Conservation (phyloP, 1,284 basidiomycete genomes). For the Rhodotorula sp. region DNA sequence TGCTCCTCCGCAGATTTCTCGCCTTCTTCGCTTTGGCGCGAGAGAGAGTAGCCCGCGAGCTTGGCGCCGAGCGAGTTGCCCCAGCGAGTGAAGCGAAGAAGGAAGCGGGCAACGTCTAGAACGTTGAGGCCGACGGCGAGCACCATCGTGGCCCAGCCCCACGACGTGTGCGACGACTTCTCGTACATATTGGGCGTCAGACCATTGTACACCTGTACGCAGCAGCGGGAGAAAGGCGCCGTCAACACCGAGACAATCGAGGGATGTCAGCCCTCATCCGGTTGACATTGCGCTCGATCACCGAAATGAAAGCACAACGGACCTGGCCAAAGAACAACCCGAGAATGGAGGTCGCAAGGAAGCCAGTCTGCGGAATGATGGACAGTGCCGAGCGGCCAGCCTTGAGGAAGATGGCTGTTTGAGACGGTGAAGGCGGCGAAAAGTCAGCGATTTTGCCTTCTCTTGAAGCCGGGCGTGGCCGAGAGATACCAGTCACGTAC, state of each 20-base stretch:
- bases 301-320: background rate
- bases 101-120: constrained; percentile 61
- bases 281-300: background rate
- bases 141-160: constrained; percentile 65
- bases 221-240: constrained; percentile 59
- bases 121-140: constrained; percentile 62
- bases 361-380: constrained; percentile 59
- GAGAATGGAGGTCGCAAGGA: constrained; percentile 61
- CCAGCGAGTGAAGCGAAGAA: constrained; percentile 18
- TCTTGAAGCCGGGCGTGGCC: too few relatives aligned
- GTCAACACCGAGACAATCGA: background rate
- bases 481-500: too few relatives aligned
- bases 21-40: constrained; percentile 15
- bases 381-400: constrained; percentile 68
- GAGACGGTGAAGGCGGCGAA: too few relatives aligned
- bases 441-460: background rate
- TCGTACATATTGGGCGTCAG: constrained; percentile 74
- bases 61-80: background rate
- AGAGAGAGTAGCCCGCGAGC: background rate
- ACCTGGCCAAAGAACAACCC: constrained; percentile 60
- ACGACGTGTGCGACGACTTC: constrained; percentile 63
- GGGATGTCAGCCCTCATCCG: background rate
- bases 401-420: constrained; percentile 69
- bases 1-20: constrained; percentile 4
- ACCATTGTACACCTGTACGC: constrained; percentile 59